Base-by-base conservation (phyloP, 352 stramenopile genomes). In the Thraustotheca clavata region DNA sequence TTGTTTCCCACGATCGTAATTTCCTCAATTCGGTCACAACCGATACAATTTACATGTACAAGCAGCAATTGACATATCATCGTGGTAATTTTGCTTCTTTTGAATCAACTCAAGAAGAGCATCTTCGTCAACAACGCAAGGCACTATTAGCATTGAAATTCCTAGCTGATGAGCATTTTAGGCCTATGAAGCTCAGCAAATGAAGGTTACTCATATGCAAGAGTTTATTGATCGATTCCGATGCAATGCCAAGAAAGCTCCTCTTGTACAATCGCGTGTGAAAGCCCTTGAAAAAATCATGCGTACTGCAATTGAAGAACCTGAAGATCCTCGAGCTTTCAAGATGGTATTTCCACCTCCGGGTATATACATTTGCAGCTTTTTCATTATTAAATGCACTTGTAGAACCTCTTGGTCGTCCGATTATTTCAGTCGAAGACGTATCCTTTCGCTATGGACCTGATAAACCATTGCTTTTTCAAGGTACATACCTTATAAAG, bases 51-150 rank as follows among this genome's bases (percentile, higher is more conserved):
- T 80, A 97, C 62, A 87, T 99, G 71, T 76, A 94, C 43, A 80
- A 81, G 35, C 77, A 93, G 73, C 96, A 98, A 71, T 76, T 99
- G 24, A 80, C 72, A 61, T 98, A 90, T 67, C 95, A 95, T 77
- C 91, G 94, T 72, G 96, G 95, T 32, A 91, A 99, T 75, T 98
- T 98, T 82, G 94, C 98, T 73, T 97, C 86, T 39, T 99, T 98
- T 68, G 91, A 98, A 52, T 88, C 88, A 69, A 96, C 91, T 46
- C 76, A 88, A 65, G 88, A 96, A 57, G 94, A 99, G 72, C 92
- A 96, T 59, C 57, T 96, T 40, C 93, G 95, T 48, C 96, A 98
- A 69, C 84, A 95, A 62, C 90, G 93, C 74, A 94, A 91, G 74
- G 52, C 47, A 60, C 29, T 22, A 11, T n/a, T n/a, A n/a, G n/a